phyloP scores from a whole-genome alignment of 192 early-diverging fungal species.

The Coemansia asiatica region DNA sequence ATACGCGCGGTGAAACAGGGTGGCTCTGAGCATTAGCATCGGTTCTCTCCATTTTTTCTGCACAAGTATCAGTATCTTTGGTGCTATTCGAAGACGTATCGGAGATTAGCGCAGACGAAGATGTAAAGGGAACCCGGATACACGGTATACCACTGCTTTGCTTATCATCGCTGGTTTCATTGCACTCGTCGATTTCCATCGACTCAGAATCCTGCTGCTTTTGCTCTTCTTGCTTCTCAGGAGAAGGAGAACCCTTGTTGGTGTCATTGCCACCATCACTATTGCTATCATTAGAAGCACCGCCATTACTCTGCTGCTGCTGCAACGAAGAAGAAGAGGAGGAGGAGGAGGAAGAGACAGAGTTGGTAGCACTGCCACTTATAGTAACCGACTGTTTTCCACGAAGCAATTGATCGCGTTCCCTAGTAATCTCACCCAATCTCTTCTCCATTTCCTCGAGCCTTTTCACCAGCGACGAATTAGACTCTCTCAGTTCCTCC shows the following conservation, averaged over 20 bases:
- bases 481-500: conserved; percentile 58
- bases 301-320: not conserved
- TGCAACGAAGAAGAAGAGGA: no score
- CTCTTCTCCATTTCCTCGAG: conserved; percentile 59
- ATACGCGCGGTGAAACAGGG: conserved; percentile 8
- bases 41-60: not conserved
- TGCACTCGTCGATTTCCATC: not conserved
- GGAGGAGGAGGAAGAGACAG: not conserved
- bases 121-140: not conserved
- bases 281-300: no score
- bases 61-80: not conserved
- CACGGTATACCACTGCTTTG: not conserved
- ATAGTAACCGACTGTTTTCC: conserved; percentile 23
- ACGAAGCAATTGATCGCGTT: conserved; percentile 53
- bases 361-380: conserved; percentile 12
- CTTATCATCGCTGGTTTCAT: not conserved
- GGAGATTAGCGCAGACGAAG: not conserved
- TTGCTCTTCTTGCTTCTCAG: not conserved
- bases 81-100: no score
- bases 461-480: conserved; percentile 59
- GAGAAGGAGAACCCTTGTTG: no score
- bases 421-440: conserved; percentile 47
- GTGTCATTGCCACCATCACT: not conserved
- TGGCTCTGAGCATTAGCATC: not conserved
- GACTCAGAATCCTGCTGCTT: not conserved